Evolutionary conservation across 352 stramenopile genomes (phyloP).

Genomic region (Blastocystis sp.): DNA sequence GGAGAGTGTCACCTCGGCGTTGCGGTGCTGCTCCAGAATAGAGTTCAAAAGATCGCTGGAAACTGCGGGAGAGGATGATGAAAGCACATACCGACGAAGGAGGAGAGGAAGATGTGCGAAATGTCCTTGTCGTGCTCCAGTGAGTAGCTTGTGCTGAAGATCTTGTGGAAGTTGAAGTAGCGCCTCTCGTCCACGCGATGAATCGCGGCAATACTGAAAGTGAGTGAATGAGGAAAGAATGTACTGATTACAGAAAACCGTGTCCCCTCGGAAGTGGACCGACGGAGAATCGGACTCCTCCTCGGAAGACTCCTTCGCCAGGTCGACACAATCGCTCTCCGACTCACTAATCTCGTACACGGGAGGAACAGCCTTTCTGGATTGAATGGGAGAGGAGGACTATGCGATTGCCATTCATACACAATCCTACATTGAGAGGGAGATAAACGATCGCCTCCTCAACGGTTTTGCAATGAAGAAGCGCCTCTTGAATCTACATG

Average conservation of each 20-base stretch:
- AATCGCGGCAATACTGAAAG: not conserved
- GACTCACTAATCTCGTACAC: not conserved
- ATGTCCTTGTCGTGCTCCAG: constrained; percentile 9
- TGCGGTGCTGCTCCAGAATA: not conserved
- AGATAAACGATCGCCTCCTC: constrained; percentile 23
- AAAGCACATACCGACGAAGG: not conserved
- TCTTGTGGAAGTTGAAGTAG: constrained; percentile 10
- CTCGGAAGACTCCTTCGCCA: not conserved
- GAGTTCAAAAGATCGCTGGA: not conserved
- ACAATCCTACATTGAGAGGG: not conserved
- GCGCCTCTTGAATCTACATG: constrained; percentile 6
- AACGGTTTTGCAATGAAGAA: constrained; percentile 5
- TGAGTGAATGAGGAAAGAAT: not conserved
- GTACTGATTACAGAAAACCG: constrained; percentile 26
- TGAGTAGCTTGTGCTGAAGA: not conserved
- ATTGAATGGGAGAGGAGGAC: too few relatives aligned
- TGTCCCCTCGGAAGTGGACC: constrained; percentile 38
- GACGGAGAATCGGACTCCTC: not conserved
- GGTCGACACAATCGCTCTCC: not conserved
- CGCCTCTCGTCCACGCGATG: not conserved
- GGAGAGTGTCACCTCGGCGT: constrained; percentile 8
- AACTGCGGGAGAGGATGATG: not conserved
- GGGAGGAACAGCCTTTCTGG: not conserved
- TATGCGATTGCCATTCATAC: too few relatives aligned
- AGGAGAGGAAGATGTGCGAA: constrained; percentile 18